phyloP scores from a whole-genome alignment of 2,329 filamentous ascomycete species.

The Alternaria alternata region DNA sequence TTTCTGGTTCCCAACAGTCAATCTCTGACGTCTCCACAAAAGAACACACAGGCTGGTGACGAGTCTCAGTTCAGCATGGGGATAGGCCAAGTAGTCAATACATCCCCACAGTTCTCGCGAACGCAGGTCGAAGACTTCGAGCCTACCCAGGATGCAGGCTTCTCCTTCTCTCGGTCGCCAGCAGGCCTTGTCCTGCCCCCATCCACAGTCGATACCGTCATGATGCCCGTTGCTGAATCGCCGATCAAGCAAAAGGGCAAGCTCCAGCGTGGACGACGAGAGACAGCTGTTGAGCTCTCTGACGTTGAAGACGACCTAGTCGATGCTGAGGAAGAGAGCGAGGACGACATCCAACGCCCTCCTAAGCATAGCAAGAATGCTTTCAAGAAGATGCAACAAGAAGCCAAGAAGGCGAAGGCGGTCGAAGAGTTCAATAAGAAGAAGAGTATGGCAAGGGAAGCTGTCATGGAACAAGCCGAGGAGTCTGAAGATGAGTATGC shows the following conservation, averaged over 20 bases:
- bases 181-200: slow-evolving; percentile 68
- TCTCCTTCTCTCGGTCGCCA: slow-evolving; percentile 73
- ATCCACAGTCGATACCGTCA: slow-evolving; percentile 76
- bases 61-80: slow-evolving; percentile 40
- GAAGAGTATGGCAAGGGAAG: slow-evolving; percentile 81
- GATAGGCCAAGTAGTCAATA: slow-evolving; percentile 49
- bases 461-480: slow-evolving; percentile 92
- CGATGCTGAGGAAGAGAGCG: slow-evolving; percentile 28
- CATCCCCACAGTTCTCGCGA: slow-evolving; percentile 44
- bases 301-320: slow-evolving; percentile 56
- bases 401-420: slow-evolving; percentile 62
- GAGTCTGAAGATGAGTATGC: slow-evolving; percentile 99
- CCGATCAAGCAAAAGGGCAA: slow-evolving; percentile 70
- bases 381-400: slow-evolving; percentile 76
- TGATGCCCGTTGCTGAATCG: slow-evolving; percentile 66
- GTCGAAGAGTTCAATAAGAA: slow-evolving; percentile 75
- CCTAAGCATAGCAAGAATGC: slow-evolving; percentile 59
- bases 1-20: slow-evolving; percentile 66
- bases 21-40: slow-evolving; percentile 41
- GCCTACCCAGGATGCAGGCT: slow-evolving; percentile 82
- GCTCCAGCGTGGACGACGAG: slow-evolving; percentile 57
- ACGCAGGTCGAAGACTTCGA: slow-evolving; percentile 76
- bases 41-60: slow-evolving; percentile 27
- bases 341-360: slow-evolving; percentile 40
- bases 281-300: slow-evolving; percentile 51